phyloP scores from a whole-genome alignment of 495 filamentous ascomycete genomes.

The Viridothelium virens region DNA sequence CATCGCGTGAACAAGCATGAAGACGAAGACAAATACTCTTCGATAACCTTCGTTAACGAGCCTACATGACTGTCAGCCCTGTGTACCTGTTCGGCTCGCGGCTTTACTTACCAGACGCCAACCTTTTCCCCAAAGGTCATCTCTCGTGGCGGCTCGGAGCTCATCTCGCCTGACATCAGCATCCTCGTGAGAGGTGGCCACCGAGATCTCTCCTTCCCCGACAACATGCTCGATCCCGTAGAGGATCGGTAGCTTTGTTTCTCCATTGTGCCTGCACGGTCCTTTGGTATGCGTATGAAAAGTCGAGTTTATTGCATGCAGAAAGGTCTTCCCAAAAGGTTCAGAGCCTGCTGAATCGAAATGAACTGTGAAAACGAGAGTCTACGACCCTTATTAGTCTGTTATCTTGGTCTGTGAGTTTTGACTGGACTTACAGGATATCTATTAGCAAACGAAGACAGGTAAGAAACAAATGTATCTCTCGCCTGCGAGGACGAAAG shows the following conservation, averaged over 20 bases:
- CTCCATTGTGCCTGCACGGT: not conserved
- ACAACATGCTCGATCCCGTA: constrained; percentile 9
- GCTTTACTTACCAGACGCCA: constrained; percentile 32
- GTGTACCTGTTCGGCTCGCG: not conserved
- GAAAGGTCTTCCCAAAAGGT: not conserved
- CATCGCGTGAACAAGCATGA: constrained; percentile 56
- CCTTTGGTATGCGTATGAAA: not conserved
- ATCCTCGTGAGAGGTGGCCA: constrained; percentile 34
- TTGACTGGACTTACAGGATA: not conserved
- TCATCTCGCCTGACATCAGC: constrained; percentile 50
- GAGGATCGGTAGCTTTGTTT: constrained; percentile 7
- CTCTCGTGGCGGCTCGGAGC: constrained; percentile 51
- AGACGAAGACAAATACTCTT: constrained; percentile 66
- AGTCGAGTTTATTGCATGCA: not conserved
- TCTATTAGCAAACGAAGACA: constrained; percentile 12
- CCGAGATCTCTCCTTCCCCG: constrained; percentile 25
- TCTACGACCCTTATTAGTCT: not conserved
- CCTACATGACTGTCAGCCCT: constrained; percentile 29
- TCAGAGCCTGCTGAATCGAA: constrained; percentile 11
- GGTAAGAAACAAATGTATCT: constrained; percentile 12
- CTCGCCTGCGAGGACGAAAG: constrained; percentile 11
- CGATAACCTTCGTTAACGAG: constrained; percentile 74
- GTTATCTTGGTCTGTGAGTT: not conserved
- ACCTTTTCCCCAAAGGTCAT: constrained; percentile 47
- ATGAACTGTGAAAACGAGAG: constrained; percentile 2